Base-by-base conservation (phyloP, 1,284 basidiomycete species). In the Moniliella sp. region DNA sequence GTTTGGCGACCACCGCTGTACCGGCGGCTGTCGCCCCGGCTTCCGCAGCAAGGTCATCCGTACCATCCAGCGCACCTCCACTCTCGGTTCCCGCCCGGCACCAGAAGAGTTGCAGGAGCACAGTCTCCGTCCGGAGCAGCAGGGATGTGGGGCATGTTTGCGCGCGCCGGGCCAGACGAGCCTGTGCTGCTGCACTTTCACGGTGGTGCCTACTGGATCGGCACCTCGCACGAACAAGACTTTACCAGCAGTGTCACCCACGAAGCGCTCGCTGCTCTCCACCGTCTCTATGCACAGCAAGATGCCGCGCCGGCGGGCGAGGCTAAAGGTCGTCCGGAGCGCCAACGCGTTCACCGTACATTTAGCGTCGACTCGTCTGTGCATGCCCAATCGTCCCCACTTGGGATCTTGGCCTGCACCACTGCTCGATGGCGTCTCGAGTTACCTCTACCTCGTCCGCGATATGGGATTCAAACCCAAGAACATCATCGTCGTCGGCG, bases 401-500 rank as follows among this genome's bases (percentile, higher is more conserved):
- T 25, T 42, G 2, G 51, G 53, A 3, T 46, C 44, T 19, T 57
- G 48, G 30, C 53, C 53, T 4, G 53, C 51, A 0, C 48, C 53
- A 2, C 33, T 57, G 1, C 32, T 50, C 9, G 56, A 59, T 30
- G 46, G 50, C 5, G 34, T 59, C 1, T 39, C 47, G 14, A 50
- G 46, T 15, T 59, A 54, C 30, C 34, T 46, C 7, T 57, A 59
- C 33, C 37, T 59, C 5, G 40, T 49, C 9, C 36, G 42, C 5
- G 29, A 36, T 5, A 42, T 48, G 5, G 42, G 43, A 9, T 57
- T 57, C 26, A 18, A 35, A 8, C 45, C 50, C 5, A 63, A 64
- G 37, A 72, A 73, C 46, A 69, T 78, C 32, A 52, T 74, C 18
- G 47, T 78, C 15, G 66, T 69, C 4, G 76, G 75, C 12, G 75